Percentiles rank a stretch among this genome's conserved stretches.
phyloP scores from a whole-genome alignment of 805 yeast genomes.

The Starmera pachycereana region DNA sequence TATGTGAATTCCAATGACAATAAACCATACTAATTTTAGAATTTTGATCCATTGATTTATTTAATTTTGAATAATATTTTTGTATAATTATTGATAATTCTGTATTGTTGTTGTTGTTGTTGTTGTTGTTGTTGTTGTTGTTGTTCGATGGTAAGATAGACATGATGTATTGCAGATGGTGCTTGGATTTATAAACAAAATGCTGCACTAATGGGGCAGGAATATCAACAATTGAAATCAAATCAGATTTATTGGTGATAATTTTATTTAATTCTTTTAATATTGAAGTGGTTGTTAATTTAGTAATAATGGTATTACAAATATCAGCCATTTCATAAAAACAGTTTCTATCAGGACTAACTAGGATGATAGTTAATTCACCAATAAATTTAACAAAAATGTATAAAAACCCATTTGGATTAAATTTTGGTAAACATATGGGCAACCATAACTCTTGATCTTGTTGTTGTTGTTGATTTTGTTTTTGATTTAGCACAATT shows the following conservation, averaged over 20 bases:
- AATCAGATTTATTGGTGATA: constrained; percentile 12
- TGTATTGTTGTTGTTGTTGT: constrained; percentile 9
- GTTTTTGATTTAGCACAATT: constrained; percentile 45
- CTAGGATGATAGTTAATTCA: constrained; percentile 32
- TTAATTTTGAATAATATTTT: constrained; percentile 13
- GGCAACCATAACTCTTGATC: constrained; percentile 89
- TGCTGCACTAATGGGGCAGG: constrained; percentile 58
- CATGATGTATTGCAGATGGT: constrained; percentile 54
- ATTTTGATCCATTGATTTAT: constrained; percentile 14
- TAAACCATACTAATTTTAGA: constrained; percentile 35
- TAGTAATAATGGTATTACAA: constrained; percentile 41
- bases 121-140: too few relatives aligned
- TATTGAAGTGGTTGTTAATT: constrained; percentile 25
- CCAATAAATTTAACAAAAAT: constrained; percentile 61
- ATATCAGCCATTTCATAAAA: constrained; percentile 66
- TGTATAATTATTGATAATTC: constrained; percentile 3
- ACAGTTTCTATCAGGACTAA: constrained; percentile 55
- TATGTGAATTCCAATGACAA: constrained; percentile 27
- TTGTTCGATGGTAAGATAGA: constrained; percentile 19
- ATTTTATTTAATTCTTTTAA: constrained; percentile 25
- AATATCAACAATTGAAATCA: constrained; percentile 38
- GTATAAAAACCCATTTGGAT: constrained; percentile 78
- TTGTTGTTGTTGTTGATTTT: constrained; percentile 19
- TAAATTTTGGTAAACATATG: constrained; percentile 83
- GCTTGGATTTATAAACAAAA: constrained; percentile 69